Conservation (phyloP, 805 yeast genomes). For the Ogataea thermomethanolica region DNA sequence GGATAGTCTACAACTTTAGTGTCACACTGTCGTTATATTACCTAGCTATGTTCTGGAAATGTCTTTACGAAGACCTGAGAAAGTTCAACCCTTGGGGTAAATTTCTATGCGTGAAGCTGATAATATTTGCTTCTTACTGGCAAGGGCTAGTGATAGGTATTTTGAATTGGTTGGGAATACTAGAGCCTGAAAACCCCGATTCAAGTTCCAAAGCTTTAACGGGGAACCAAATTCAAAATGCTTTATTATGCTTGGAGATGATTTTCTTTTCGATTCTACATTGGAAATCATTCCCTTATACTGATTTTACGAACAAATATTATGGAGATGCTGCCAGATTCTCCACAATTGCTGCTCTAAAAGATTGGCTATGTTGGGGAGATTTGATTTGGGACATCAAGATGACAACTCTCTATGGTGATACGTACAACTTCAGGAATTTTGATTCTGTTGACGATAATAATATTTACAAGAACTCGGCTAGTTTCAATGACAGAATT, state of each 20-base stretch:
- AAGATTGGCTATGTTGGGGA: conserved; percentile 72
- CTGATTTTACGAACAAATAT: conserved; percentile 57
- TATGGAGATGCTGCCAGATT: conserved; percentile 72
- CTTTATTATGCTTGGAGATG: conserved; percentile 77
- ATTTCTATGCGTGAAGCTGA: conserved; percentile 86
- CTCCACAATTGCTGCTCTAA: conserved; percentile 56
- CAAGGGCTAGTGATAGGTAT: conserved; percentile 68
- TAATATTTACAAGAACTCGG: conserved; percentile 23
- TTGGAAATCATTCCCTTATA: conserved; percentile 77
- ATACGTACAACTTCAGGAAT: conserved; percentile 70
- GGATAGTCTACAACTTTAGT: conserved; percentile 68
- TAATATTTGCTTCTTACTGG: conserved; percentile 98
- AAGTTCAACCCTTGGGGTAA: conserved; percentile 89
- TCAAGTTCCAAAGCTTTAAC: conserved; percentile 26
- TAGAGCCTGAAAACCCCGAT: conserved; percentile 34
- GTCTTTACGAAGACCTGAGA: conserved; percentile 70
- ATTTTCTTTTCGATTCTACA: conserved; percentile 86
- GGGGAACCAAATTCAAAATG: conserved; percentile 66
- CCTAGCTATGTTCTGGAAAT: conserved; percentile 89
- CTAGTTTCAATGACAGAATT: conserved; percentile 60
- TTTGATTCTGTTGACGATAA: conserved; percentile 68
- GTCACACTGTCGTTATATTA: conserved; percentile 81
- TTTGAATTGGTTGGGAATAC: conserved; percentile 44
- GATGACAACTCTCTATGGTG: conserved; percentile 62
- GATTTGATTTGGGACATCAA: conserved; percentile 80